Conservation (phyloP, 495 filamentous ascomycete species). For the Acidomyces sp. region DNA sequence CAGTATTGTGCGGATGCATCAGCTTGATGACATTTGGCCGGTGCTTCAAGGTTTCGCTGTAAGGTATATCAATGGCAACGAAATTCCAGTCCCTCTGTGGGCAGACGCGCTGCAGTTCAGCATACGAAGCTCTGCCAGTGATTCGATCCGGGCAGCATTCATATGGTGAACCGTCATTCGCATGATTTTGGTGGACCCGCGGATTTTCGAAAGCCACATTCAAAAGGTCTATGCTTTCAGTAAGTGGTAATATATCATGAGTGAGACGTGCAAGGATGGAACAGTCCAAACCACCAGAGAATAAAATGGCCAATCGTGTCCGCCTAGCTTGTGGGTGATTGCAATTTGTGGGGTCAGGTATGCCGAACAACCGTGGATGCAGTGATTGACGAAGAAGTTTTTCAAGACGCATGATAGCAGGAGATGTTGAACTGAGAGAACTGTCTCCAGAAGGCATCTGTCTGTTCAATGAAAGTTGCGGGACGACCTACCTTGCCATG, state of each 20-base stretch:
- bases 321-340: constrained; percentile 6
- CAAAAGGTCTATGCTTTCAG: constrained; percentile 67
- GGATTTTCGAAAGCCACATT: constrained; percentile 98
- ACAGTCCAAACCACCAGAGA: constrained; percentile 91
- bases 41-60: constrained; percentile 57
- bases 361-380: constrained; percentile 47
- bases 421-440: constrained; percentile 36
- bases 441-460: constrained; percentile 6
- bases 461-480: constrained; percentile 20
- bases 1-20: constrained; percentile 86
- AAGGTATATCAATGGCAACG: constrained; percentile 75
- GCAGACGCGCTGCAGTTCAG: constrained; percentile 59
- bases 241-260: constrained; percentile 60
- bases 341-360: constrained; percentile 48
- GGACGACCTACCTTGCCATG: constrained; percentile 19
- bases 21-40: constrained; percentile 55
- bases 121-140: constrained; percentile 64
- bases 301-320: constrained; percentile 63
- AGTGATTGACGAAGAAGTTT: constrained; percentile 52
- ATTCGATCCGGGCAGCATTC: constrained; percentile 80
- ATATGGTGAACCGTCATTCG: constrained; percentile 37
- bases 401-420: constrained; percentile 43
- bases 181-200: constrained; percentile 31
- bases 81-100: constrained; percentile 67
- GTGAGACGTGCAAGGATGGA: constrained; percentile 69